These are phyloP conservation scores for Arthrinium phaeospermum DNA, from an alignment of 2,329 filamentous ascomycete species.

Conservation along the genomic window DNA sequence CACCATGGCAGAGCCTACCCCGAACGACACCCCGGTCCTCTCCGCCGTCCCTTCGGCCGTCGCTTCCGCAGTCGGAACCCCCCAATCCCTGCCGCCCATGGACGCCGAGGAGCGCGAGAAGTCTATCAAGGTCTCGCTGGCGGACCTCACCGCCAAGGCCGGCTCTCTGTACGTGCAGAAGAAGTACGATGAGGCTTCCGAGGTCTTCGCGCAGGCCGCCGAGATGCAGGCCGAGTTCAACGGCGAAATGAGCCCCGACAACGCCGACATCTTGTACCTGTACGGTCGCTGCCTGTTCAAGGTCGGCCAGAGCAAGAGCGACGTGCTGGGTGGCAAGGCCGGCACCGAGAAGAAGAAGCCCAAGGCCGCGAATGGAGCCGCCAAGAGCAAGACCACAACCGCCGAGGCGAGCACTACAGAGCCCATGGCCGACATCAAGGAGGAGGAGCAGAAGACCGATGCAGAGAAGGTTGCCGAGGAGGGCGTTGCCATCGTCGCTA, in stretches of 20 bases:
- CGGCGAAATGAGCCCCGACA: slow-evolving; percentile 87
- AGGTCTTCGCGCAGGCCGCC: slow-evolving; percentile 86
- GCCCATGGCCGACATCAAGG: slow-evolving; percentile 33
- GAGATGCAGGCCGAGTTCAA: slow-evolving; percentile 91
- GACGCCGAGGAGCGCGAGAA: slow-evolving; percentile 51
- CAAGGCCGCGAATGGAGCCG: slow-evolving; percentile 48
- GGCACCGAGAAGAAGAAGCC: slow-evolving; percentile 62
- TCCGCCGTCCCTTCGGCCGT: slow-evolving; percentile 37
- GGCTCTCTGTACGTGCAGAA: slow-evolving; percentile 87
- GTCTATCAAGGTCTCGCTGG: slow-evolving; percentile 68
- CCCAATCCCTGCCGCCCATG: slow-evolving; percentile 40
- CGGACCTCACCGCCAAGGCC: slow-evolving; percentile 80
- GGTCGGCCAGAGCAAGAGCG: slow-evolving; percentile 91
- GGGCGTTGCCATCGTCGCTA: slow-evolving; percentile 49
- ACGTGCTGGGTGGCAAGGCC: slow-evolving; percentile 87
- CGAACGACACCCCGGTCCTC: slow-evolving; percentile 37
- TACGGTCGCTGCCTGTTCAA: slow-evolving; percentile 95
- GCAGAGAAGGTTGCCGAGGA: slow-evolving; percentile 53
- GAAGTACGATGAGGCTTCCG: slow-evolving; percentile 84
- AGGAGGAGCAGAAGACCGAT: slow-evolving; percentile 44
- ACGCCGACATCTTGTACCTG: slow-evolving; percentile 91
- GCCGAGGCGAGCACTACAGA: slow-evolving; percentile 45
- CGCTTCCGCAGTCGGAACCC: slow-evolving; percentile 35
- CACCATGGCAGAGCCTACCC: slow-evolving; percentile 39
- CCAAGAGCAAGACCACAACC: slow-evolving; percentile 45